Evolutionary conservation across 1,284 basidiomycete genomes (phyloP), one percentile per base, ranked within the genome.

Genomic region (Fomitopsis betulina): DNA sequence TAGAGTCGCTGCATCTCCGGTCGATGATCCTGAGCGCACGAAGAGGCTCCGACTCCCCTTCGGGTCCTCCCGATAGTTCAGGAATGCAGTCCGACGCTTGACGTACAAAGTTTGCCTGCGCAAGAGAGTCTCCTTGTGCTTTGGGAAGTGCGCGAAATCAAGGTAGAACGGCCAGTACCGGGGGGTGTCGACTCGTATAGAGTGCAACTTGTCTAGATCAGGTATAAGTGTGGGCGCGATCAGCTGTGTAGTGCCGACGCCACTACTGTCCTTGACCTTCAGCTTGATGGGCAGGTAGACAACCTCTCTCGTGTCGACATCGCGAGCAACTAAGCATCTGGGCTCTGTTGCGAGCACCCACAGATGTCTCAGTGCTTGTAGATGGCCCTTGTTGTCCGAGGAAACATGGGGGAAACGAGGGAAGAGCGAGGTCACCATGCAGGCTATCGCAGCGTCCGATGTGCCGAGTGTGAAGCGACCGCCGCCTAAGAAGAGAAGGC

Each of bases 331-430:
- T 12, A 99, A 79, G 70, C 96, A 96, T 49, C 97, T 79, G 3
- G 97, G 96, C 67, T 99, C 96, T 15, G 93, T 89, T 0, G 97
- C 97, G 38, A 99, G 78, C 2, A 92, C 92, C 97, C 97, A 99
- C 30, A 99, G 75, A 72, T 99, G 96, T 4, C 97, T 85, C 62
- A 96, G 85, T 0, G 95, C 94, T 71, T 98, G 97, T 4, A 98
- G 80, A 68, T 94, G 96, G 40, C 89, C 87, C 60, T 91, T 89
- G 74, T 97, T 97, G 68, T 99, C 96, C 8, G 85, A 85, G 1
- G 93, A 89, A 9, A 81, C 72, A 12, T 85, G 79, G 15, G 93
- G 85, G 68, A 93, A 93, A 12, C 92, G 85, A 2, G 96, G 96
- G 72, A 94, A 98, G 76, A 97, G 94, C 0, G 97, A 86, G 15